Base-by-base conservation (phyloP, 768 basidiomycete genomes). In the Suillus paluster region DNA sequence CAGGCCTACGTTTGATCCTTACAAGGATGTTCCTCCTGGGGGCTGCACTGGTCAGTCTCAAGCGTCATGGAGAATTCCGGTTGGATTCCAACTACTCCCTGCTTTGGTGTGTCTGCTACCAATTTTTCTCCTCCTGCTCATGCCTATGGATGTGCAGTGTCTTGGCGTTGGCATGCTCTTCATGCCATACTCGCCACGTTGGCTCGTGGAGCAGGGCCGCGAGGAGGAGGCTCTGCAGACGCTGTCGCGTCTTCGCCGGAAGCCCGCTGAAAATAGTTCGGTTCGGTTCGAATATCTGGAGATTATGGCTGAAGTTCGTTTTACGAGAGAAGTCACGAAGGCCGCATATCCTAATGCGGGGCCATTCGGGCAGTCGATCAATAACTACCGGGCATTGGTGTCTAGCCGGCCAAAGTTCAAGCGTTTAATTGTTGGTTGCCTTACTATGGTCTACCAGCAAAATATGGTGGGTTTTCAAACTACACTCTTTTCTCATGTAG, bases 151-250 rank as follows among this genome's bases (percentile, higher is more conserved):
- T 11, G 33, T 27, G 33, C 56, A 74, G 74, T 69, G 67, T n/a
- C 66, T 75, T 58, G 73, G 69, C 8, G 55, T 74, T 36, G 73
- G 73, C 41, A 74, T 74, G 73, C 44, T 55, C 21, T 71, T 77
- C 50, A 71, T 80, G 67, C 80, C 80, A 23, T 79, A 76, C 57
- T 80, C 80, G 21, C 80, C 80, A 21, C 75, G 80, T 55, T 81
- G 80, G 76, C 67, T 81, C 41, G 73, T 75, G 62, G 74, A 77
- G 56, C 71, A 75, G 66, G 77, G 77, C 0, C 75, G 77, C 8
- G 71, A 72, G 50, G 68, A 67, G 6, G 79, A 81, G 45, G 78
- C 79, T 8, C 57, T 77, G 25, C 54, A 64, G 15, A 77, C 75
- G 2, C 59, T 81, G 10, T 73, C 77, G 3, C 68, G 70, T 61